phyloP scores from a whole-genome alignment of 495 filamentous ascomycete genomes.

The Lindgomyces ingoldianus region DNA sequence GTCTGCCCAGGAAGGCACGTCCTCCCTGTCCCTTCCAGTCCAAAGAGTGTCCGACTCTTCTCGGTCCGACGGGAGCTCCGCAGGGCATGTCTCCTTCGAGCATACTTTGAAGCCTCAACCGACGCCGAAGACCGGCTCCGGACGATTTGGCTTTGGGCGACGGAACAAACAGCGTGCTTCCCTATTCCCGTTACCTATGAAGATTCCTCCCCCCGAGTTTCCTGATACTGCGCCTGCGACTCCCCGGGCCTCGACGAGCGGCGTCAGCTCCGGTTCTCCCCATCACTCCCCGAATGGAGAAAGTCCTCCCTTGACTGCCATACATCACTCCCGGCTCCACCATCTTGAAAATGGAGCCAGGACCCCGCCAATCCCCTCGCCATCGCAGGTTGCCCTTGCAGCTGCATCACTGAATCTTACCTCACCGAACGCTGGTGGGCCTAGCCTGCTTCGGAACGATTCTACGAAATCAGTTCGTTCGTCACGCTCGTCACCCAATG shows the following conservation, averaged over 20 bases:
- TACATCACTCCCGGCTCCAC: conserved; percentile 41
- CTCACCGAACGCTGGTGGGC: conserved; percentile 45
- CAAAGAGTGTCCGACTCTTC: conserved; percentile 87
- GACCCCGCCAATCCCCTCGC: conserved; percentile 58
- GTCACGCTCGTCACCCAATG: conserved; percentile 52
- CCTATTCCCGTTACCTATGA: conserved; percentile 84
- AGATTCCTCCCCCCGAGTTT: conserved; percentile 44
- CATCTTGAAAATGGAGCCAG: conserved; percentile 47
- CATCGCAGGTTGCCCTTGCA: conserved; percentile 55
- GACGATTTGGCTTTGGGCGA: conserved; percentile 78
- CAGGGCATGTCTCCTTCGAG: conserved; percentile 67
- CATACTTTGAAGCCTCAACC: conserved; percentile 62
- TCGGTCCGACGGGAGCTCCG: conserved; percentile 81
- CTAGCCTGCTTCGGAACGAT: conserved; percentile 60
- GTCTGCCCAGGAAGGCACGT: conserved; percentile 65
- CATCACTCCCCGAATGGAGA: conserved; percentile 38
- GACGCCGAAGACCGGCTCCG: conserved; percentile 64
- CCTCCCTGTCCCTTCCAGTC: conserved; percentile 66
- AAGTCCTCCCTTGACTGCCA: conserved; percentile 42
- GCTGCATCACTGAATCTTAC: conserved; percentile 45
- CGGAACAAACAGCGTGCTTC: conserved; percentile 78
- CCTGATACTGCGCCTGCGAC: conserved; percentile 47
- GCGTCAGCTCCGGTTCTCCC: conserved; percentile 36
- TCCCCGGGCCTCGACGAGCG: conserved; percentile 54
- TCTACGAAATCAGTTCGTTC: conserved; percentile 71